Conservation (phyloP, 31 red algal genomes). For the Endocladia muricata region DNA sequence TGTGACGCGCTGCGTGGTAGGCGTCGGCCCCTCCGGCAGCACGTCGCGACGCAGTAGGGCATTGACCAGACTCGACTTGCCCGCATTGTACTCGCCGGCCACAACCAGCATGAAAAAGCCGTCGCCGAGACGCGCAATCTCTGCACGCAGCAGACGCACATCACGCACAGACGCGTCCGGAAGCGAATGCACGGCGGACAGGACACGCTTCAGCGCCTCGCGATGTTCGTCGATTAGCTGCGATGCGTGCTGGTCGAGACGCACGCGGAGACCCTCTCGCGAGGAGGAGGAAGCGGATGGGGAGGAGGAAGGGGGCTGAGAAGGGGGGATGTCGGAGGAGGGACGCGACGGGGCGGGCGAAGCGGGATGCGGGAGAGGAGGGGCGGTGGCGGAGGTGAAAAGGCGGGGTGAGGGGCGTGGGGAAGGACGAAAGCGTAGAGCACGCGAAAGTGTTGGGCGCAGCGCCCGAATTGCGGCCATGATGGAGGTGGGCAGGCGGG, state of each 20-base stretch:
- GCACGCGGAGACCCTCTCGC: background rate
- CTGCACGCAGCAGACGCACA: constrained; percentile 16
- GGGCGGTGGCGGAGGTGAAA: no score
- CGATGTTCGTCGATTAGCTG: constrained; percentile 21
- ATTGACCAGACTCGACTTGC: constrained; percentile 57
- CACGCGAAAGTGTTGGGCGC: no score
- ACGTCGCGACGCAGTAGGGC: constrained; percentile 31
- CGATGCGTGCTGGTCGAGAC: background rate
- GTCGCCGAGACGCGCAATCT: constrained; percentile 37
- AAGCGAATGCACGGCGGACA: background rate
- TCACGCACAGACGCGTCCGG: background rate
- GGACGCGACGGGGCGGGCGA: background rate
- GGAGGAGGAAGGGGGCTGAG: background rate
- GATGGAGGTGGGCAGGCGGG: no score
- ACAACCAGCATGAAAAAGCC: constrained; percentile 75
- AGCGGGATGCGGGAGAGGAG: background rate
- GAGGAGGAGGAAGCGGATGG: background rate
- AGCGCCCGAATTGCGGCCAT: no score
- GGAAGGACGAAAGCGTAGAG: no score
- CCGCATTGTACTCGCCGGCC: constrained; percentile 59
- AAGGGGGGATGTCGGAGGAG: background rate
- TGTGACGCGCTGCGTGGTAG: constrained; percentile 44
- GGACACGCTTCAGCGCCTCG: background rate
- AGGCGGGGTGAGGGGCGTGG: no score
- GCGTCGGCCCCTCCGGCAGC: constrained; percentile 45